These are phyloP conservation scores for Berberis thunbergii DNA, from an alignment of 164 flowering plant genomes.

Conservation along the genomic window DNA sequence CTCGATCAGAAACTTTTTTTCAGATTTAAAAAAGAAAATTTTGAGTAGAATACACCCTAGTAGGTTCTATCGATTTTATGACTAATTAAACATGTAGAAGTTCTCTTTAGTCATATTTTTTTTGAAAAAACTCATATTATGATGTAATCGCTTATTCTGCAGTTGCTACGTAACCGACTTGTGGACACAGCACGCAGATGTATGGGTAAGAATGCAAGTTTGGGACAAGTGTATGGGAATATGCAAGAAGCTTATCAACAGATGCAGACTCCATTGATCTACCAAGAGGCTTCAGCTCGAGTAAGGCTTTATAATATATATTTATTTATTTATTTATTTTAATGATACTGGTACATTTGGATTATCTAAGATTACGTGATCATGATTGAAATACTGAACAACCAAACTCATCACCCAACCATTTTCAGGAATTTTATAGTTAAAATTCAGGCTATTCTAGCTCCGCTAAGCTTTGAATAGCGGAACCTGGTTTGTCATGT, in stretches of 20 bases:
- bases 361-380: no score
- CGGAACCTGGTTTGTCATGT: no score
- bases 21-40: not conserved
- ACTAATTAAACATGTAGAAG: no score
- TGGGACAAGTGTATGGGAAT: constrained; percentile 80
- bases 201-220: constrained; percentile 69
- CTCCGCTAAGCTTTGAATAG: no score
- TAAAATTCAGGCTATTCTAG: no score
- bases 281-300: constrained; percentile 55
- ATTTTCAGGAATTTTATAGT: no score
- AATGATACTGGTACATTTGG: not conserved
- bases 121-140: not conserved
- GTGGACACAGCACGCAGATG: constrained; percentile 71
- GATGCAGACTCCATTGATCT: constrained; percentile 91
- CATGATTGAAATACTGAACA: no score
- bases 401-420: no score
- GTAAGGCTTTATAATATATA: constrained; percentile 19
- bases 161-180: constrained; percentile 83
- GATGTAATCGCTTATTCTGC: constrained; percentile 11
- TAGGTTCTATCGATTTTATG: no score
- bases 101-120: not conserved
- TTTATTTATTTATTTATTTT: not conserved
- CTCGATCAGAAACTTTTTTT: not conserved
- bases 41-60: no score
- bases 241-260: constrained; percentile 95